A percentile compares a stretch with the other conserved stretches of the same genome.
phyloP scores from a whole-genome alignment of 23 red algal species.

The Gracilaria domingensis region DNA sequence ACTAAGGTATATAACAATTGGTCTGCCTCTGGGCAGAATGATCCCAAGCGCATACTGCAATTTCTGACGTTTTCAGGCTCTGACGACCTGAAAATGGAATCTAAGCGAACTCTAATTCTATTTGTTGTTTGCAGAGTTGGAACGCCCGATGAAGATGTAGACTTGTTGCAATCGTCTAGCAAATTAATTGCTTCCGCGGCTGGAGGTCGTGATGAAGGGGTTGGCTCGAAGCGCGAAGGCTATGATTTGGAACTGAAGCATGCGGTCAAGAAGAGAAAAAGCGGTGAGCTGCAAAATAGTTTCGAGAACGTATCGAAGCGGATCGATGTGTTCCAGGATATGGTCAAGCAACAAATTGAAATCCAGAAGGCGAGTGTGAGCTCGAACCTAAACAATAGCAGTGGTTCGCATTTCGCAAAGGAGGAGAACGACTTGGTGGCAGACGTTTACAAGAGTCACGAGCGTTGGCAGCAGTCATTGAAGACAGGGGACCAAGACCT shows the following conservation, averaged over 20 bases:
- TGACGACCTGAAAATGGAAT: not conserved
- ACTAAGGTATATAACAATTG: not conserved
- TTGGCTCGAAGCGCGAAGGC: not conserved
- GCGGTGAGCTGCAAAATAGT: not conserved
- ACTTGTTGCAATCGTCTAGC: not conserved
- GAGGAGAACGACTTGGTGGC: not conserved
- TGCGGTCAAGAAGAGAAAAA: not conserved
- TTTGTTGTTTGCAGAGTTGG: conserved; percentile 19
- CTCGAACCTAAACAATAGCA: not conserved
- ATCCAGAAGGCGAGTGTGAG: conserved; percentile 5
- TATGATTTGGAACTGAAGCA: not conserved
- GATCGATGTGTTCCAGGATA: not conserved
- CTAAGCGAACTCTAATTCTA: not conserved
- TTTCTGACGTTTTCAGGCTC: not conserved
- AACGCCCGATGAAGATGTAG: not conserved
- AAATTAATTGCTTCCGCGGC: not conserved
- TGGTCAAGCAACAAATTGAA: conserved; percentile 4
- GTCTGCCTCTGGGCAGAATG: conserved; percentile 7
- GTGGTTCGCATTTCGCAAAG: not conserved
- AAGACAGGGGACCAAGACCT: not conserved
- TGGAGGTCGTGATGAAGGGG: not conserved
- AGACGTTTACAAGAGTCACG: not conserved
- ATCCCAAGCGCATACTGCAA: not conserved
- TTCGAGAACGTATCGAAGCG: conserved; percentile 1
- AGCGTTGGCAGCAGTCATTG: not conserved